phyloP scores from a whole-genome alignment of 345 rosid genomes.

The Pistacia vera region DNA sequence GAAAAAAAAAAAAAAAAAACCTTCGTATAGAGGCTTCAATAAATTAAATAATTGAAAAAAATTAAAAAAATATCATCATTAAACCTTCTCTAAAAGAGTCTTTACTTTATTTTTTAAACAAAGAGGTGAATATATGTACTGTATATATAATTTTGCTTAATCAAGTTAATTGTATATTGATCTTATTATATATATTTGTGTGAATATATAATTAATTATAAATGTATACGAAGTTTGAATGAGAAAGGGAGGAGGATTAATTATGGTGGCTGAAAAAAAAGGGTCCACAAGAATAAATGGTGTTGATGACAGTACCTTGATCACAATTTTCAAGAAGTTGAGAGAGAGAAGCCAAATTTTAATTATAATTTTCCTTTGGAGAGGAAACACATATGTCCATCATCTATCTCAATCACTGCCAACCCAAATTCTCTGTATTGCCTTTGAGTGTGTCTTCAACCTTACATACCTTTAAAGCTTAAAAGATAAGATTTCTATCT shows the following conservation, averaged over 20 bases:
- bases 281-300: constrained; percentile 63
- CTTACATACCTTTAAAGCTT: constrained; percentile 22
- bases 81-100: too few species aligned
- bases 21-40: too few species aligned
- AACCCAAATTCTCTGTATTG: constrained; percentile 25
- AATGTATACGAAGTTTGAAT: background rate
- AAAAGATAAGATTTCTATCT: constrained; percentile 14
- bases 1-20: too few species aligned
- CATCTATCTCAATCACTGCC: constrained; percentile 40
- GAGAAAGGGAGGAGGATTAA: constrained; percentile 4
- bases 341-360: constrained; percentile 7
- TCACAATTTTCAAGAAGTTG: constrained; percentile 55
- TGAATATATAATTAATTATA: too few species aligned
- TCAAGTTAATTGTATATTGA: too few species aligned
- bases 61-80: too few species aligned
- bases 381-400: constrained; percentile 17
- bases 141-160: too few species aligned
- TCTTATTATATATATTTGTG: too few species aligned
- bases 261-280: constrained; percentile 10
- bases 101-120: too few species aligned
- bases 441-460: constrained; percentile 14
- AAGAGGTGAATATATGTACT: too few species aligned
- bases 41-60: too few species aligned
- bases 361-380: constrained; percentile 12
- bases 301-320: constrained; percentile 39